phyloP scores from a whole-genome alignment of 2,329 filamentous ascomycete genomes.

The Proliferodiscus dingleyae region DNA sequence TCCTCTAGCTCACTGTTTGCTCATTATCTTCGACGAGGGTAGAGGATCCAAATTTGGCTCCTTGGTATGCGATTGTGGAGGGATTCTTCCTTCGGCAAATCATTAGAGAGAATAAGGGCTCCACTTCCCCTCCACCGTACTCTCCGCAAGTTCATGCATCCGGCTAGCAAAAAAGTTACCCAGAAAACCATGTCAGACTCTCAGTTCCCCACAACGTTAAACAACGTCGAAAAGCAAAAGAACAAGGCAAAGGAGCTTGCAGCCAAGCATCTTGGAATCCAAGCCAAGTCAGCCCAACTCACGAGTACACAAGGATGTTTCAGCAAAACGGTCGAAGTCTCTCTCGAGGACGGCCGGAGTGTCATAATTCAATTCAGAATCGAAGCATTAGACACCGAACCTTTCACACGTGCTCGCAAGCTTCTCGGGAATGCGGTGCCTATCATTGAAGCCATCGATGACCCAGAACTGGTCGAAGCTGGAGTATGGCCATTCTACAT shows the following conservation, averaged over 20 bases:
- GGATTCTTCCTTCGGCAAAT: too few species aligned
- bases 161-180: background rate
- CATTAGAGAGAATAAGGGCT: background rate
- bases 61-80: too few species aligned
- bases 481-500: constrained; percentile 6
- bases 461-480: constrained; percentile 1
- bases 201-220: background rate
- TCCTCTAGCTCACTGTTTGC: too few species aligned
- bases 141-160: background rate
- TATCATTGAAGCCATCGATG: constrained; percentile 1
- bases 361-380: background rate
- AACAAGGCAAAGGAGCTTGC: background rate
- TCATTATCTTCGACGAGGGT: too few species aligned
- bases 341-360: background rate
- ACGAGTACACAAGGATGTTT: background rate
- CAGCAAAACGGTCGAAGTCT: background rate
- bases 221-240: background rate
- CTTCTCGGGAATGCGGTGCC: background rate
- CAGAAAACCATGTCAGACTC: background rate
- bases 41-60: too few species aligned
- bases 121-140: background rate
- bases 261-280: background rate
- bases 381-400: background rate
- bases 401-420: background rate
- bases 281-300: background rate